Base-by-base conservation (phyloP, 257 asterid species). In the Cruciata laevipes region DNA sequence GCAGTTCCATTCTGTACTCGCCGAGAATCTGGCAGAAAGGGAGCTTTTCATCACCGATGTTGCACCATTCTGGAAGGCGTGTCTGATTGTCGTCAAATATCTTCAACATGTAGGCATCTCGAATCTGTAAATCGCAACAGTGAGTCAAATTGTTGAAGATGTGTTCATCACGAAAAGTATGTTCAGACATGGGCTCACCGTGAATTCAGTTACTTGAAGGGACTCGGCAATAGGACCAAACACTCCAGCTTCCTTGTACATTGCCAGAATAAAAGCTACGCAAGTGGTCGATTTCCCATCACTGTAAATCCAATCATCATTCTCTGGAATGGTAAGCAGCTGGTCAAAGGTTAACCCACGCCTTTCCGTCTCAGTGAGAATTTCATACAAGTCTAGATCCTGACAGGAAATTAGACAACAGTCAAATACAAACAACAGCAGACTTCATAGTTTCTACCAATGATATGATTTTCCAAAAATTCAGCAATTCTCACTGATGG, bases 301-400 rank as follows among this genome's bases (percentile, higher is more conserved):
- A 71, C 99, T 94, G 78, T 94, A 94, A 51, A 94, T 79, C 99
- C 99, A 94, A 68, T 94, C 99, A 71, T 94, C 99, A 82, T 89
- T 89, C 79, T 90, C 98, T 1, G 99, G 99, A 64, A 94, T 83
- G 56, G 99, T 88, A 61, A 94, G 90, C 67, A 90, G 81, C 58
- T 94, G 93, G 73, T 90, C 98, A 38, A 94, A 94, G 70, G 87
- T 87, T 78, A 89, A 77, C 47, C 99, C 98, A 67, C 95, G 95
- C 65, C 77, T 78, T 78, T 94, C 98, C 20, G 96, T 90, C 84
- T 94, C 98, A 6, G 84, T 90, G 58, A 94, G 88, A 78, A 94
- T 88, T 33, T 65, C 98, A 63, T 85, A 80, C 83, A 90, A 81
- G 83, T 83, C 96, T 64, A 94, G 83, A 83, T 75, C 96, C 98